Conservation (phyloP, 768 basidiomycete species). For the Panaeolus cyanescens region DNA sequence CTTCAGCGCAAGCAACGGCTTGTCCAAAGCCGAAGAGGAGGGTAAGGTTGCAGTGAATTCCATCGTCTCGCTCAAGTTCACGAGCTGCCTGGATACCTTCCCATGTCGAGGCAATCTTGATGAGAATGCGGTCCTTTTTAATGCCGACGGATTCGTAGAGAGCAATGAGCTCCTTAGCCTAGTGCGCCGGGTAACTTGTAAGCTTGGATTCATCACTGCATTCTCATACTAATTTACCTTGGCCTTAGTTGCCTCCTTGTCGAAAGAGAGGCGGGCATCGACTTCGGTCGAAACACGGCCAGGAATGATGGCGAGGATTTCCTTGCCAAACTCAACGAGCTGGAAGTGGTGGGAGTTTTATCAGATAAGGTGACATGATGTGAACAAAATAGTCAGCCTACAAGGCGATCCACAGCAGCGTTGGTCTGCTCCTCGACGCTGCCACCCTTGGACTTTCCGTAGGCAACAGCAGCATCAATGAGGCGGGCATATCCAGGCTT, state of each 20-base stretch:
- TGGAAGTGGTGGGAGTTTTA: conserved; percentile 28
- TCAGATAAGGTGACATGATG: not conserved
- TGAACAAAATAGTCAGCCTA: conserved; percentile 36
- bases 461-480: conserved; percentile 73
- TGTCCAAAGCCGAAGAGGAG: conserved; percentile 98
- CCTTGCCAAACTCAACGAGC: conserved; percentile 98
- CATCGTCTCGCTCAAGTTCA: conserved; percentile 88
- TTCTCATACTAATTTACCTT: conserved; percentile 51
- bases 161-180: conserved; percentile 86
- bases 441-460: conserved; percentile 82
- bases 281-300: conserved; percentile 99
- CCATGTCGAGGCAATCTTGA: conserved; percentile 99
- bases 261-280: conserved; percentile 96
- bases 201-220: conserved; percentile 10
- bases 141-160: conserved; percentile 95
- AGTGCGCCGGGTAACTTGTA: conserved; percentile 9
- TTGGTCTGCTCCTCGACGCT: conserved; percentile 74
- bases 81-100: conserved; percentile 99
- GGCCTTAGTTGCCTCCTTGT: conserved; percentile 88
- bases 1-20: conserved; percentile 98
- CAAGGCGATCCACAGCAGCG: conserved; percentile 86
- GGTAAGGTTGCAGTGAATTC: conserved; percentile 98
- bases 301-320: conserved; percentile 93
- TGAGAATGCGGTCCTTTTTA: conserved; percentile 90
- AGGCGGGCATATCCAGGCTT: conserved; percentile 84